phyloP scores from a whole-genome alignment of 2,329 filamentous ascomycete species.

The Monilinia laxa region DNA sequence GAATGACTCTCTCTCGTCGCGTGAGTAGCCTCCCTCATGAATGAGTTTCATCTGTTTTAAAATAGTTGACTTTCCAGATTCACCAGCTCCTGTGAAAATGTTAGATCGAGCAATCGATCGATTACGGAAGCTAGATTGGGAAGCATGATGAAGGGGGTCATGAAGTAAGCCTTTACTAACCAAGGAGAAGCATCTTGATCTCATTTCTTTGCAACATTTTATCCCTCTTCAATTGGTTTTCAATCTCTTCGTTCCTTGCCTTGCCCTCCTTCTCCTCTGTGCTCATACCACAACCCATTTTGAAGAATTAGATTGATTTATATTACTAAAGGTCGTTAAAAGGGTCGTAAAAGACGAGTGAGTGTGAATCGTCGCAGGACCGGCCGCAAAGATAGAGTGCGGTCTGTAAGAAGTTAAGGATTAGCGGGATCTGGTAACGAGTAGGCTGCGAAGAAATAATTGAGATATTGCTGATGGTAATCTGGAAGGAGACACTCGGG shows the following conservation, averaged over 20 bases:
- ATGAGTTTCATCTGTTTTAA: slow-evolving; percentile 99
- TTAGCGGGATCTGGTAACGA: slow-evolving; percentile 19
- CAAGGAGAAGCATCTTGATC: slow-evolving; percentile 99
- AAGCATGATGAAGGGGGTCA: neutral
- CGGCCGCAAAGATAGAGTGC: slow-evolving; percentile 55
- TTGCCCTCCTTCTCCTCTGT: slow-evolving; percentile 99
- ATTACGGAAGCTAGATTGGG: neutral
- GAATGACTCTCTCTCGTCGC: slow-evolving; percentile 92
- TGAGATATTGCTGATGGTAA: slow-evolving; percentile 8
- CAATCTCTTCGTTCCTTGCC: slow-evolving; percentile 99
- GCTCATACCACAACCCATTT: slow-evolving; percentile 99
- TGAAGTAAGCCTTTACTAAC: slow-evolving; percentile 54
- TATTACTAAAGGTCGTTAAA: slow-evolving; percentile 23
- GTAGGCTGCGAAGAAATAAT: slow-evolving; percentile 6
- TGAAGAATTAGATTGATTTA: slow-evolving; percentile 48
- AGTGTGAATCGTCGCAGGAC: slow-evolving; percentile 20
- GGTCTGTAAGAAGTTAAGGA: slow-evolving; percentile 45
- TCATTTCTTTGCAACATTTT: slow-evolving; percentile 99
- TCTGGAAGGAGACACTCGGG: neutral
- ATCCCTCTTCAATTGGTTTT: slow-evolving; percentile 98
- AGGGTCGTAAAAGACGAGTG: slow-evolving; percentile 20
- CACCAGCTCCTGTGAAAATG: slow-evolving; percentile 63
- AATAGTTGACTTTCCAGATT: slow-evolving; percentile 94
- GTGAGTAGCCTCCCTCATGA: slow-evolving; percentile 96
- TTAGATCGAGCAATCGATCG: slow-evolving; percentile 21